These are phyloP conservation scores for Neoscytalidium dimidiatum DNA, from an alignment of 2,329 filamentous ascomycete species.

Conservation along the genomic window DNA sequence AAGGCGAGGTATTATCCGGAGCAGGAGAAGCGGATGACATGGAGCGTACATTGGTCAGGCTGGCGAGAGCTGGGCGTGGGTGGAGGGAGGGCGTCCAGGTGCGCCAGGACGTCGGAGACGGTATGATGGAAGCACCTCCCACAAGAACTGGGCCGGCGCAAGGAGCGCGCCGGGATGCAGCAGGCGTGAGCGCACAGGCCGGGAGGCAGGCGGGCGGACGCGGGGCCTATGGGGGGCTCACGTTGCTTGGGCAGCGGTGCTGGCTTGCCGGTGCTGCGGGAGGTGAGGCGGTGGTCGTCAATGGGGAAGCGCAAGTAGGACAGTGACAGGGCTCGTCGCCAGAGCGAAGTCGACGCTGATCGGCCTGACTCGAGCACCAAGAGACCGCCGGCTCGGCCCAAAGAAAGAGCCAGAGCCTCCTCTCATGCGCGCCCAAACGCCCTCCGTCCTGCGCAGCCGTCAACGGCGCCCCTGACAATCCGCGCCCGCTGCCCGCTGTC, in stretches of 20 bases:
- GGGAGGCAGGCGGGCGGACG: background rate
- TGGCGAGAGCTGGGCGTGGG: conserved; percentile 31
- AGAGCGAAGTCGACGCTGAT: conserved; percentile 13
- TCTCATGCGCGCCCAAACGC: too few relatives aligned
- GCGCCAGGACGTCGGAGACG: conserved; percentile 17
- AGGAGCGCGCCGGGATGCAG: conserved; percentile 5
- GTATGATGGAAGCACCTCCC: conserved; percentile 7
- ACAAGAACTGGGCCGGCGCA: conserved; percentile 2
- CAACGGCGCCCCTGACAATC: too few relatives aligned
- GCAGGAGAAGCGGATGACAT: conserved; percentile 43
- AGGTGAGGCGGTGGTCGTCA: background rate
- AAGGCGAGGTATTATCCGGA: conserved; percentile 41
- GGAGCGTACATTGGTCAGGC: conserved; percentile 45
- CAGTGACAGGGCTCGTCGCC: background rate
- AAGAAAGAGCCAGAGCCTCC: background rate
- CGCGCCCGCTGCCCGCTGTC: too few relatives aligned
- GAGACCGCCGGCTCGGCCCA: background rate
- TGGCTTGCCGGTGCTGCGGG: background rate
- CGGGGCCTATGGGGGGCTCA: conserved; percentile 6
- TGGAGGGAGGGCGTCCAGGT: conserved; percentile 34
- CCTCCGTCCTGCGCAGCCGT: too few relatives aligned
- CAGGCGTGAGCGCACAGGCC: conserved; percentile 1
- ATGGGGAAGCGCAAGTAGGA: too few relatives aligned
- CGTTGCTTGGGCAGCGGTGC: conserved; percentile 5
- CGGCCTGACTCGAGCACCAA: background rate